Evolutionary conservation across 2,329 filamentous ascomycete genomes (phyloP).

Genomic region (Trichoderma semiorbis): DNA sequence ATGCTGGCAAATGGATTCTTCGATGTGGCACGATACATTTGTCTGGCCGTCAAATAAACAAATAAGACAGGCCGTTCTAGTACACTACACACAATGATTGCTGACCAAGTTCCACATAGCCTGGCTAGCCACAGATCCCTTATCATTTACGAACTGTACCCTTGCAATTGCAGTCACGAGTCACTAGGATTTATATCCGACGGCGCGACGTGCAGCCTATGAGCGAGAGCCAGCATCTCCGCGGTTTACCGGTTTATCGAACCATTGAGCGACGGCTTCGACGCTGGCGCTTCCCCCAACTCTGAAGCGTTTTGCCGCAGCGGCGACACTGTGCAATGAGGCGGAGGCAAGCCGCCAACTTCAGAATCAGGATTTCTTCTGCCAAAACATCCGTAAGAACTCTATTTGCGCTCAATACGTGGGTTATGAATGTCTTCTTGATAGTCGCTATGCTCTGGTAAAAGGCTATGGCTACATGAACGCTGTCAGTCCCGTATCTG

Average conservation of each 20-base stretch:
- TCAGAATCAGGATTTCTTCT: background rate
- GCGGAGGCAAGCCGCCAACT: background rate
- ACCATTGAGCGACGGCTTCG: background rate
- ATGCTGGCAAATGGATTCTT: background rate
- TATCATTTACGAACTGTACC: background rate
- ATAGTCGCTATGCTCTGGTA: background rate
- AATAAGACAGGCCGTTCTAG: background rate
- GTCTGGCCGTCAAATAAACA: background rate
- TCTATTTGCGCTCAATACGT: background rate
- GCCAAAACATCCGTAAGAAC: background rate
- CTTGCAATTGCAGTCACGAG: constrained; percentile 5
- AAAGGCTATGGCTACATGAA: background rate
- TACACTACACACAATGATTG: background rate
- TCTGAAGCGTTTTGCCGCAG: background rate
- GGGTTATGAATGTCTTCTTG: background rate
- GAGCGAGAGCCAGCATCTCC: background rate
- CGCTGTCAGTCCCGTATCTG: background rate
- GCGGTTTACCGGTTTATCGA: background rate
- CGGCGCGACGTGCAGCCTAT: background rate
- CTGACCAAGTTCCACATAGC: background rate
- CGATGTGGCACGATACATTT: background rate
- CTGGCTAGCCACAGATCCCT: background rate
- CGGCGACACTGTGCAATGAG: background rate
- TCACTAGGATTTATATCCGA: background rate
- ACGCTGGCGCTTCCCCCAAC: background rate